Conservation (phyloP, 768 basidiomycete species). For the Rhizopogon sp. region DNA sequence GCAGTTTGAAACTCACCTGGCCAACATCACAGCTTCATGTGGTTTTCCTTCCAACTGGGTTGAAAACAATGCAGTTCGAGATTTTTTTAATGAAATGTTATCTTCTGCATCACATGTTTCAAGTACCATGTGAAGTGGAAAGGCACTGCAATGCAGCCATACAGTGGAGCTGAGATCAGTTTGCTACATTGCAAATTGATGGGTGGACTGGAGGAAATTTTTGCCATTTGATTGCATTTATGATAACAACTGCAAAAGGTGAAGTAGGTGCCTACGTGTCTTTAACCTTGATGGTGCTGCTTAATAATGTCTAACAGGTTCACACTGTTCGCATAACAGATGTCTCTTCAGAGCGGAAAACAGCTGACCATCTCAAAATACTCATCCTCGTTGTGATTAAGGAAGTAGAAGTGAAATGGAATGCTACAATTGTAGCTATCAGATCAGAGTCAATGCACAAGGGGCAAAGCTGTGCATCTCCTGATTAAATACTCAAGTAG, state of each 20-base stretch:
- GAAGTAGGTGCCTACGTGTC: not conserved
- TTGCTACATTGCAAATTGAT: not conserved
- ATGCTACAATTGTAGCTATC: not conserved
- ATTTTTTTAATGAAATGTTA: slow-evolving; percentile 10
- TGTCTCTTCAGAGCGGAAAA: slow-evolving; percentile 2
- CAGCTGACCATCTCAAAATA: not conserved
- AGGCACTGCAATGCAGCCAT: too few relatives aligned
- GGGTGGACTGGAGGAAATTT: slow-evolving; percentile 1
- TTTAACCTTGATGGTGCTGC: not conserved
- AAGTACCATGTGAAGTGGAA: too few relatives aligned
- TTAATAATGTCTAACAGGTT: not conserved
- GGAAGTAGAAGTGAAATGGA: not conserved
- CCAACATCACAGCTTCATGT: slow-evolving; percentile 26
- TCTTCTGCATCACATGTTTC: not conserved
- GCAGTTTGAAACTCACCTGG: slow-evolving; percentile 5
- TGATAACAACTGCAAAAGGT: not conserved
- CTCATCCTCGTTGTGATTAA: not conserved
- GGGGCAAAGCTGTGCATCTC: too few relatives aligned
- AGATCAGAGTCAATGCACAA: slow-evolving; percentile 2
- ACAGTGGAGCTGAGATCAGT: too few relatives aligned
- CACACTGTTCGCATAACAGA: not conserved
- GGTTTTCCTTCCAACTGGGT: slow-evolving; percentile 32
- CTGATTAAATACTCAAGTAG: too few relatives aligned
- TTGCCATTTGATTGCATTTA: slow-evolving; percentile 2
- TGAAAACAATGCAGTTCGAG: slow-evolving; percentile 26